These are phyloP conservation scores for Salix udensis DNA, from an alignment of 345 rosid genomes.

Conservation along the genomic window DNA sequence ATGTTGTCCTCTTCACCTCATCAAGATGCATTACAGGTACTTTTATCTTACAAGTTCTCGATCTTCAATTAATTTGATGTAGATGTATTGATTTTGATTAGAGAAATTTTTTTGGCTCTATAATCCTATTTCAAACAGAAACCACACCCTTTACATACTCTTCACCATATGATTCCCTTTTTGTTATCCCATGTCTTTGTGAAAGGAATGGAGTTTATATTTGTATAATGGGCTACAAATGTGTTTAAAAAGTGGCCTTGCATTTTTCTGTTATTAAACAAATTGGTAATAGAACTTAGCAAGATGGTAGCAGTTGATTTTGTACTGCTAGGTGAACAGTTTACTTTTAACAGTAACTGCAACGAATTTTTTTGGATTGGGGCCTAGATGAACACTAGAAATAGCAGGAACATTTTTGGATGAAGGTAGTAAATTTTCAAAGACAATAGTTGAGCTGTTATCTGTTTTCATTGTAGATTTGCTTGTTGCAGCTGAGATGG, in stretches of 20 bases:
- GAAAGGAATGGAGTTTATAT: neutral
- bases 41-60: constrained; percentile 2
- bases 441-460: neutral
- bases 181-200: neutral
- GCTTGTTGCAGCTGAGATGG: no score
- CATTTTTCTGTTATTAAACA: neutral
- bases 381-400: neutral
- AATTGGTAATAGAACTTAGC: neutral
- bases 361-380: neutral
- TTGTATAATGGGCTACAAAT: no score
- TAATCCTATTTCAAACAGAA: neutral
- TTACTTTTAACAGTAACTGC: no score
- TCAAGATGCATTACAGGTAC: constrained; percentile 73
- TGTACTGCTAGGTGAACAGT: neutral
- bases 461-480: no score
- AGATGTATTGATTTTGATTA: neutral
- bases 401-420: neutral
- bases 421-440: neutral
- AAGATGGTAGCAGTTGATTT: neutral
- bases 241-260: no score
- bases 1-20: constrained; percentile 79
- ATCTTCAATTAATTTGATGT: neutral
- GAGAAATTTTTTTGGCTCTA: neutral
- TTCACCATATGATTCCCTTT: neutral
- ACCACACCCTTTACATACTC: neutral